Conservation (phyloP, 345 rosid species). For the Boechera stricta region DNA sequence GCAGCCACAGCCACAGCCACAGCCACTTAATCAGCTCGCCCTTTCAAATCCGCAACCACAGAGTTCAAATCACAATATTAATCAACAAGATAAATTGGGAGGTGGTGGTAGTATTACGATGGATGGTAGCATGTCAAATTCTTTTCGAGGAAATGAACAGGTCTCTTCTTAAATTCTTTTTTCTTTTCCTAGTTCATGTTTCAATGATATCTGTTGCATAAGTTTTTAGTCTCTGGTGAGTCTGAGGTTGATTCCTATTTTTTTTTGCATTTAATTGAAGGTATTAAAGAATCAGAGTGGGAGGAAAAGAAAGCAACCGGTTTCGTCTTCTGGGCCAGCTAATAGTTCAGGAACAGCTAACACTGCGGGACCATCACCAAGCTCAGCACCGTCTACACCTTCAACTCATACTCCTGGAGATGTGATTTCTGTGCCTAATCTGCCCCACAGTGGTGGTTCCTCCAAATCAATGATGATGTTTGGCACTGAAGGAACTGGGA, state of each 20-base stretch:
- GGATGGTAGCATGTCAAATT: slow-evolving; percentile 90
- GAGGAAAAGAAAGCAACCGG: slow-evolving; percentile 97
- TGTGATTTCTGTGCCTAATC: slow-evolving; percentile 85
- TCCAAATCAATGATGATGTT: slow-evolving; percentile 83
- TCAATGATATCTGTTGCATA: background rate
- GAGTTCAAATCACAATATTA: slow-evolving; percentile 71
- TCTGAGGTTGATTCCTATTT: slow-evolving; percentile 46
- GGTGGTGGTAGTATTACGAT: slow-evolving; percentile 66
- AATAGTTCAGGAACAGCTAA: slow-evolving; percentile 99
- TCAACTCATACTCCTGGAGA: slow-evolving; percentile 98
- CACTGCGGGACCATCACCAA: slow-evolving; percentile 97
- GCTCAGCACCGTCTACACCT: slow-evolving; percentile 99
- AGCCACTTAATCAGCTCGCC: slow-evolving; percentile 64
- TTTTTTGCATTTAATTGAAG: slow-evolving; percentile 57
- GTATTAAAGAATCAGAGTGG: slow-evolving; percentile 89
- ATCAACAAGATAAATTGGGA: slow-evolving; percentile 89
- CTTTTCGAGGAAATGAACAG: slow-evolving; percentile 98
- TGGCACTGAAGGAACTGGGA: slow-evolving; percentile 73
- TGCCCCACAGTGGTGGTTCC: slow-evolving; percentile 83
- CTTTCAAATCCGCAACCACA: slow-evolving; percentile 78
- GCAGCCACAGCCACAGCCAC: slow-evolving; percentile 55
- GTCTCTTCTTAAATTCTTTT: slow-evolving; percentile 54
- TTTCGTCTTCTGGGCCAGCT: slow-evolving; percentile 98
- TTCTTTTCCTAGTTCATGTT: slow-evolving; percentile 15
- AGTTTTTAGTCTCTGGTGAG: slow-evolving; percentile 19